phyloP scores from a whole-genome alignment of 106 monocot species.

The Allium cepa region DNA sequence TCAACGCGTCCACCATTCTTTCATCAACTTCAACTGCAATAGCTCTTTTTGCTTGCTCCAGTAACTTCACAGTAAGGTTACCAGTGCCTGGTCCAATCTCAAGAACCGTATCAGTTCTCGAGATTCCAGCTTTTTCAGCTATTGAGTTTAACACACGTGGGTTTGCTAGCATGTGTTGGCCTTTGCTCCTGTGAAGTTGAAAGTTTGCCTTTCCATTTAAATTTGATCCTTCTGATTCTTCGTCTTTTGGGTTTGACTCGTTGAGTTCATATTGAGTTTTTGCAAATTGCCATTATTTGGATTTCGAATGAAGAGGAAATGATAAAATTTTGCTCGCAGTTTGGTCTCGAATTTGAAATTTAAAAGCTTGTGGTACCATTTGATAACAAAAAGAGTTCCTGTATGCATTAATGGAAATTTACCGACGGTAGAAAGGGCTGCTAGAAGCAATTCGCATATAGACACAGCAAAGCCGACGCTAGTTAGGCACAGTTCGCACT shows the following conservation, averaged over 20 bases:
- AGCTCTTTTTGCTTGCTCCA: constrained; percentile 36
- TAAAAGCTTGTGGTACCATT: no score
- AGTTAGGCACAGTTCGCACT: no score
- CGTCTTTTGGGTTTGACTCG: background rate
- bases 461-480: no score
- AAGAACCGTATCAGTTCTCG: constrained; percentile 42
- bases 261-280: no score
- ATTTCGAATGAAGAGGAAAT: background rate
- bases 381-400: no score
- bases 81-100: constrained; percentile 78
- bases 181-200: background rate
- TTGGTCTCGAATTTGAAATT: background rate
- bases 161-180: background rate
- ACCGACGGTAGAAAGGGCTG: no score
- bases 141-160: constrained; percentile 4
- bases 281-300: background rate
- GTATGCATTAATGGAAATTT: no score
- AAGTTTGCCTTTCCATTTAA: background rate
- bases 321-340: background rate
- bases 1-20: constrained; percentile 71
- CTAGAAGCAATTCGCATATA: no score
- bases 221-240: background rate
- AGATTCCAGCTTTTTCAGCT: background rate
- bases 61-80: constrained; percentile 67
- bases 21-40: constrained; percentile 76